A percentile compares a stretch with the other conserved stretches of the same genome.
Conservation (phyloP, 805 yeast genomes). For the Cyberlindnera galapagoensis region DNA sequence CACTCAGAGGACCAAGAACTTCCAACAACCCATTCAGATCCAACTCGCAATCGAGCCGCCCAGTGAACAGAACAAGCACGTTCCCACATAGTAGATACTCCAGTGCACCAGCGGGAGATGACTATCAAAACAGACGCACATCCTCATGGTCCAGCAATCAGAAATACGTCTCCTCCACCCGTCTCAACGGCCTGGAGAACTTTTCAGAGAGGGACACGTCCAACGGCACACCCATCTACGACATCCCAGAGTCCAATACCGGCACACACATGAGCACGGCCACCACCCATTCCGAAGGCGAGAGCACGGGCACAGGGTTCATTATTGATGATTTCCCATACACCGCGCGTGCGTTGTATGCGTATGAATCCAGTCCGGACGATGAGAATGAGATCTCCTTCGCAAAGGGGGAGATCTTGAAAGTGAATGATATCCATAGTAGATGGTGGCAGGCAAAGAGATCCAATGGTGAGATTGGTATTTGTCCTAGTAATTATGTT, state of each 20-base stretch:
- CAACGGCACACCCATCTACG: conserved; percentile 15
- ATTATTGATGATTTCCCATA: conserved; percentile 58
- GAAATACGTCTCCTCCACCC: conserved; percentile 41
- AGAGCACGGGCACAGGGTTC: conserved; percentile 18
- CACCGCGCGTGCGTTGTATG: conserved; percentile 79
- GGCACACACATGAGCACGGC: conserved; percentile 18
- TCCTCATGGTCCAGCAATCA: conserved; percentile 21
- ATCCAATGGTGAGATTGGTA: conserved; percentile 87
- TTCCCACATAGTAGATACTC: conserved; percentile 6
- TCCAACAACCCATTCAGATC: conserved; percentile 23
- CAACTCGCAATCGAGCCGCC: conserved; percentile 2
- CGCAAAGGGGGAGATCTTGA: conserved; percentile 83
- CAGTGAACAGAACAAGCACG: neutral
- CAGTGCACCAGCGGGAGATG: conserved; percentile 2
- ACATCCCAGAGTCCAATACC: conserved; percentile 11
- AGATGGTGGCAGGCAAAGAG: conserved; percentile 98
- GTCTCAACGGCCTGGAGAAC: conserved; percentile 57
- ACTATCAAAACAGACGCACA: conserved; percentile 11
- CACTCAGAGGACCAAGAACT: conserved; percentile 43
- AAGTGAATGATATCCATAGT: conserved; percentile 88
- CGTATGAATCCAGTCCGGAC: conserved; percentile 84
- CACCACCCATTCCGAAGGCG: conserved; percentile 10
- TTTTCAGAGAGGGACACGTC: conserved; percentile 22
- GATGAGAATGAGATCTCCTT: conserved; percentile 92
- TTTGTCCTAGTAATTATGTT: conserved; percentile 92